These are phyloP conservation scores for Mortierella sp. DNA, from an alignment of 371 early-diverging fungal genomes.

Conservation along the genomic window DNA sequence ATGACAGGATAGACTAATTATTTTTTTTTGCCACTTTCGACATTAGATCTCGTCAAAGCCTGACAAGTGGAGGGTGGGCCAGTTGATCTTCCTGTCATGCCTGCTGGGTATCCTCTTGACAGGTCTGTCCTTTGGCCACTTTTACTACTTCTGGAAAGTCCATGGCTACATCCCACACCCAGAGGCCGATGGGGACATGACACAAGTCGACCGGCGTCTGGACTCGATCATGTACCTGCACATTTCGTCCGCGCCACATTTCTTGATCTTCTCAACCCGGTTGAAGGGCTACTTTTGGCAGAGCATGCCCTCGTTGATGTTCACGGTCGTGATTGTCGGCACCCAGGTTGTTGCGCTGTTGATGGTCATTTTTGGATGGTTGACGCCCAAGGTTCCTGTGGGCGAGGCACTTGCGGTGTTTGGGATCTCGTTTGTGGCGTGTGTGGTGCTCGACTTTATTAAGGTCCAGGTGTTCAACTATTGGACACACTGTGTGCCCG, in stretches of 20 bases:
- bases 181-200: conserved; percentile 24
- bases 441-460: conserved; percentile 86
- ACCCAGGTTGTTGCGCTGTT: conserved; percentile 92
- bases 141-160: conserved; percentile 78
- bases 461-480: conserved; percentile 84
- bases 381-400: conserved; percentile 66
- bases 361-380: conserved; percentile 86
- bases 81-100: conserved; percentile 83
- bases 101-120: conserved; percentile 82
- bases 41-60: conserved; percentile 76
- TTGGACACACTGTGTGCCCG: conserved; percentile 65
- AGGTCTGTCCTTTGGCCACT: conserved; percentile 85
- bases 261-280: conserved; percentile 93
- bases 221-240: conserved; percentile 93
- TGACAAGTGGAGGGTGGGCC: conserved; percentile 95
- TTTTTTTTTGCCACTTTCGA: neutral
- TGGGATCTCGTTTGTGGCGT: conserved; percentile 76
- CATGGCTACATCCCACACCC: conserved; percentile 50
- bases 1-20: neutral
- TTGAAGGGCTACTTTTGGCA: conserved; percentile 89
- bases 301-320: conserved; percentile 78
- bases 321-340: conserved; percentile 82
- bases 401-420: conserved; percentile 71
- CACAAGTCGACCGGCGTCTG: conserved; percentile 55
- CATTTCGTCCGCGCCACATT: conserved; percentile 92